These are phyloP conservation scores for Limnanthes douglasii DNA, from an alignment of 345 rosid species.

Conservation along the genomic window DNA sequence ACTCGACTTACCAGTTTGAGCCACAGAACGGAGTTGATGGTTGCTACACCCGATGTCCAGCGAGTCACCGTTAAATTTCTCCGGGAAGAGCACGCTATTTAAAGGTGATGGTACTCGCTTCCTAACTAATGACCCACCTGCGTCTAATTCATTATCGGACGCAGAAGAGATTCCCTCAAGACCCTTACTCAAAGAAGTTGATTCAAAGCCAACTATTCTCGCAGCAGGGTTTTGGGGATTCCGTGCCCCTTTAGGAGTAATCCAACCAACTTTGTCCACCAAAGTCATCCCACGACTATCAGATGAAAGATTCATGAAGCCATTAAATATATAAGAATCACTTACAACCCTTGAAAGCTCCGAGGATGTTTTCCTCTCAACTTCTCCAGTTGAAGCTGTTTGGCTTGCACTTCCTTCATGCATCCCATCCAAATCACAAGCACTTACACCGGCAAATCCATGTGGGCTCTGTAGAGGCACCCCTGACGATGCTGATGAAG, in stretches of 20 bases:
- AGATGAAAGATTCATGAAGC: slow-evolving; percentile 15
- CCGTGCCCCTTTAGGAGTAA: slow-evolving; percentile 18
- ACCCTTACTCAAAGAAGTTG: slow-evolving; percentile 18
- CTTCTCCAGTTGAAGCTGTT: slow-evolving; percentile 34
- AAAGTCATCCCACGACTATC: slow-evolving; percentile 26
- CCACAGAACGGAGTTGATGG: slow-evolving; percentile 21
- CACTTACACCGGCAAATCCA: slow-evolving; percentile 22
- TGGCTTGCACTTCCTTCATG: slow-evolving; percentile 17
- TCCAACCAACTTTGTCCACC: slow-evolving; percentile 17
- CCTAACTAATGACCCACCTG: slow-evolving; percentile 43
- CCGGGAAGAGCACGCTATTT: slow-evolving; percentile 36
- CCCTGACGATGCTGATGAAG: slow-evolving; percentile 21
- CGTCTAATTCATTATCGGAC: slow-evolving; percentile 24
- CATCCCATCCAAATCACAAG: slow-evolving; percentile 42
- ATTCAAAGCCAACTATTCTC: slow-evolving; percentile 73
- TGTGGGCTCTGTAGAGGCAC: slow-evolving; percentile 34
- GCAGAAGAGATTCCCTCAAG: slow-evolving; percentile 17
- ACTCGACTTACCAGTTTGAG: slow-evolving; percentile 12
- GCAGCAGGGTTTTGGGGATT: slow-evolving; percentile 31
- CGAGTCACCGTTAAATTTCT: slow-evolving; percentile 36
- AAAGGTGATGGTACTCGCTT: slow-evolving; percentile 66
- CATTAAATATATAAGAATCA: slow-evolving; percentile 21
- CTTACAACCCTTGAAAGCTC: slow-evolving; percentile 27
- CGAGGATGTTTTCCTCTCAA: slow-evolving; percentile 32
- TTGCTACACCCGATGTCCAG: slow-evolving; percentile 36